Evolutionary conservation across 2,329 filamentous ascomycete genomes (phyloP), one percentile per base, ranked within the genome.

Genomic region (Apiospora pterosperma): DNA sequence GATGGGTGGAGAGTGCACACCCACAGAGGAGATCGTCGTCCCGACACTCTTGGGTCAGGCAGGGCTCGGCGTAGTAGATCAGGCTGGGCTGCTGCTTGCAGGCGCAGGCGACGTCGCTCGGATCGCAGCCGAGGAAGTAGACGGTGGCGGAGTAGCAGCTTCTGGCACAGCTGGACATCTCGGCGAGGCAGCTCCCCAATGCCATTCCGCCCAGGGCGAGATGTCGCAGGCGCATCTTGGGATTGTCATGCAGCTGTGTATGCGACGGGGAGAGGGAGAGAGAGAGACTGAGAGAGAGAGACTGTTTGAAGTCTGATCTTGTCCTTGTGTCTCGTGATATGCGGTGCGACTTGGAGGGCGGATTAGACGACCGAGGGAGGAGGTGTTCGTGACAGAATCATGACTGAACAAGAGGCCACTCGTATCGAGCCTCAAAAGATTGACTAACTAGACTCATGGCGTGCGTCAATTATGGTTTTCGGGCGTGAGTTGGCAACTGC

Each of bases 41-140:
- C 14, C 16, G 36, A 31, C 59, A 61, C 8, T 39, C 36, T 12
- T 28, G 28, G 36, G 25, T 34, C 60, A 48, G n/a, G 39, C 38
- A 62, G 25, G 60, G 60, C 39, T 48, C 60, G 60, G 60, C 60
- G n/a, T 48, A 48, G 39, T 34, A 62, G 39, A 62, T 7, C 10
- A 62, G 39, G 31, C 48, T 42, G 25, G 28, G 60, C 25, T 44
- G 39, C 39, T 62, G 60, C n/a, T 25, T 8, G 60, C 60, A 61
- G 39, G 28, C 36, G 28, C 59, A 61, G 36, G 16, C 59, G 23
- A 41, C 14, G 19, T 61, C 59, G 25, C 7, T 19, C 4, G 21
- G 11, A 23, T 41, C 34, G 19, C 59, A 61, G 23, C 59, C 59
- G 16, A 61, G 59, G 36, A 61, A 61, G 23, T 21, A 25, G 36